A percentile compares a stretch with the other conserved stretches of the same genome.
phyloP scores from a whole-genome alignment of 768 basidiomycete species.

The Mycena indigotica region DNA sequence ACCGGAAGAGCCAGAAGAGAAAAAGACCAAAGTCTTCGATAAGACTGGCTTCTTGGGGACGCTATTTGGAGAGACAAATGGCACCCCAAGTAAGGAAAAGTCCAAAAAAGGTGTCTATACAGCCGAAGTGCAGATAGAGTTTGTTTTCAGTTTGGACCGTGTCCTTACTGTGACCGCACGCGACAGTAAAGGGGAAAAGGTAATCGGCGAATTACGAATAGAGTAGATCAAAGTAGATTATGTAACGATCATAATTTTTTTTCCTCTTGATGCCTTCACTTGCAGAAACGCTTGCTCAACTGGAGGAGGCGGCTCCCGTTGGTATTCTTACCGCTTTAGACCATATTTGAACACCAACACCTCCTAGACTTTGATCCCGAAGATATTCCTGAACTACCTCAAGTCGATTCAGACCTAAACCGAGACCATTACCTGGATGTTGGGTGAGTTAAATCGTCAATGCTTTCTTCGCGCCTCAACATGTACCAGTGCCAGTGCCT shows the following conservation, averaged over 20 bases:
- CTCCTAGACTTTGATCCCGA: constrained; percentile 74
- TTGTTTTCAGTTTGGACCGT: constrained; percentile 40
- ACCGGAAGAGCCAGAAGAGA: constrained; percentile 62
- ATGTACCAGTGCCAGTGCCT: constrained; percentile 58
- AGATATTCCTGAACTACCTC: constrained; percentile 49
- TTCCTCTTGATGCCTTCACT: constrained; percentile 57
- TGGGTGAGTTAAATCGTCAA: constrained; percentile 53
- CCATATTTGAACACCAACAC: constrained; percentile 7
- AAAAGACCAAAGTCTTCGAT: constrained; percentile 60
- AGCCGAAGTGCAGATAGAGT: constrained; percentile 52
- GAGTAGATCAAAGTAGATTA: constrained; percentile 5
- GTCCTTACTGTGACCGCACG: constrained; percentile 40
- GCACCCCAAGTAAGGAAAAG: constrained; percentile 43
- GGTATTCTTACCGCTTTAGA: constrained; percentile 45
- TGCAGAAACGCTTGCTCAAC: constrained; percentile 79
- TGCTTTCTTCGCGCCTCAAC: background rate
- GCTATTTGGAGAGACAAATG: constrained; percentile 44
- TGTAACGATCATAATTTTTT: background rate
- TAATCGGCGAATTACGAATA: constrained; percentile 18
- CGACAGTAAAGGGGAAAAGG: constrained; percentile 29
- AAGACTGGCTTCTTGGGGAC: constrained; percentile 57
- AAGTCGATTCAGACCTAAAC: constrained; percentile 39
- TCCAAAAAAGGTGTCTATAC: constrained; percentile 47
- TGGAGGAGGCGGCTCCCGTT: constrained; percentile 69
- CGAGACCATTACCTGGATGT: constrained; percentile 86